Evolutionary conservation across 768 basidiomycete genomes (phyloP), one percentile per base, ranked within the genome.

Genomic region (Trametes villosa): DNA sequence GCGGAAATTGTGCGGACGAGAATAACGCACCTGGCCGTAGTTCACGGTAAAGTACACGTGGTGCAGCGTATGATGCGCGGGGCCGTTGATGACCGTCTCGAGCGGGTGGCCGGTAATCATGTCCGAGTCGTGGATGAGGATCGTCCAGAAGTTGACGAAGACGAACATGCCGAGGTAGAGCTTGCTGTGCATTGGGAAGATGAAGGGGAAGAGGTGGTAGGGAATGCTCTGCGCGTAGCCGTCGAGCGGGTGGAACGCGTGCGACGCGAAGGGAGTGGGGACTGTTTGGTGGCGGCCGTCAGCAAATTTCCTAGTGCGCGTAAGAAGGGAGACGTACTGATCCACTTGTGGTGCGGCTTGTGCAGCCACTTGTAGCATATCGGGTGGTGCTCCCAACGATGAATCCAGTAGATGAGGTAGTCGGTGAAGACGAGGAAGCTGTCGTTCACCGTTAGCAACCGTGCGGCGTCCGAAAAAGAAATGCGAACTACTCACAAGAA

Each of bases 281-380:
- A 99, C 95, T 97, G 69, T 0, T 49, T 7, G 20, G 40, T 8
- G 46, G 17, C 9, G 31, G 42, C 30, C 18, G 62, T 62, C 38
- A 60, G 62, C n/a, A 57, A 3, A 18, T 2, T 9, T 30, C 30
- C 12, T 0, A 15, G 22, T 31, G 47, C 27, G 53, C 7, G 41
- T 27, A 48, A 44, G 29, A 36, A 50, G 24, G 4, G 48, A 18
- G 31, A 86, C 94, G 57, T 74, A 96, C 95, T 86, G 64, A 98
- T 80, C 97, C 97, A 99, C 76, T 92, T 96, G 83, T 99, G 97
- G 73, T 99, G 97, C 1, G 96, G 95, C 75, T 99, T 99, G 76
- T 99, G 97, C 46, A 99, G 68, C 57, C 81, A 77, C 73, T 96
- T 98, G 81, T 99, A 99, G 59, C 97, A 66, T 38, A 80, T 55